Evolutionary conservation across 208 protist genomes (phyloP).

Genomic region (Strigomonas culicis): DNA sequence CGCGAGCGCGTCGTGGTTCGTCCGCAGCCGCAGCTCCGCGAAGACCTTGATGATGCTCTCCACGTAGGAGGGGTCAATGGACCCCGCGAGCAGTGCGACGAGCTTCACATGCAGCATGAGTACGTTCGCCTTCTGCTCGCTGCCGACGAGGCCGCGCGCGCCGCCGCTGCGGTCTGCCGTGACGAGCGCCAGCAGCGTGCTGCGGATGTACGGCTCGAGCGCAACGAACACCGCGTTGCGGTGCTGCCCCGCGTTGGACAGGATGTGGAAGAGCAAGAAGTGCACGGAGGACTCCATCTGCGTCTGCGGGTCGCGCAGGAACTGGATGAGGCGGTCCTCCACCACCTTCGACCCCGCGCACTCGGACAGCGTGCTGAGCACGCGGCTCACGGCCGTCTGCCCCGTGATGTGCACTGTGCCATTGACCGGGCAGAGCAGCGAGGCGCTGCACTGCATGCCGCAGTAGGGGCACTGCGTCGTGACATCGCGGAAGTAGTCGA

Average conservation of each 20-base stretch:
- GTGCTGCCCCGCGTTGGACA: slow-evolving; percentile 83
- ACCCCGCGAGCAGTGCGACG: slow-evolving; percentile 61
- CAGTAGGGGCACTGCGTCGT: slow-evolving; percentile 73
- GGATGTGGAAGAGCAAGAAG: slow-evolving; percentile 81
- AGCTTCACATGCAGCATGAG: slow-evolving; percentile 89
- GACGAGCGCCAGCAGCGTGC: slow-evolving; percentile 71
- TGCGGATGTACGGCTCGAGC: slow-evolving; percentile 86
- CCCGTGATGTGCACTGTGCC: slow-evolving; percentile 77
- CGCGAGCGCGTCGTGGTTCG: slow-evolving; percentile 85
- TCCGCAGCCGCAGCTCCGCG: slow-evolving; percentile 64
- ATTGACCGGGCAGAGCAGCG: slow-evolving; percentile 70
- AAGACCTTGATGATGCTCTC: slow-evolving; percentile 83
- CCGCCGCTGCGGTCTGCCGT: slow-evolving; percentile 53
- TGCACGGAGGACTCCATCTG: slow-evolving; percentile 84
- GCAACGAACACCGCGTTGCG: slow-evolving; percentile 72
- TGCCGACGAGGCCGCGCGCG: slow-evolving; percentile 44
- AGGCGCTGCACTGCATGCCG: slow-evolving; percentile 50
- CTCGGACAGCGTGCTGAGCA: slow-evolving; percentile 80
- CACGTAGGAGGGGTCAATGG: slow-evolving; percentile 79
- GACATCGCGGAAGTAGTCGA: slow-evolving; percentile 77
- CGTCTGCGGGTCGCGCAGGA: slow-evolving; percentile 63
- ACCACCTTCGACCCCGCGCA: slow-evolving; percentile 72
- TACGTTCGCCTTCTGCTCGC: slow-evolving; percentile 82
- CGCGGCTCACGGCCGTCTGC: slow-evolving; percentile 59
- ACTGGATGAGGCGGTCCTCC: slow-evolving; percentile 64